Evolutionary conservation across 2,329 filamentous ascomycete species (phyloP).

Genomic region (Trichoderma afroharzianum): DNA sequence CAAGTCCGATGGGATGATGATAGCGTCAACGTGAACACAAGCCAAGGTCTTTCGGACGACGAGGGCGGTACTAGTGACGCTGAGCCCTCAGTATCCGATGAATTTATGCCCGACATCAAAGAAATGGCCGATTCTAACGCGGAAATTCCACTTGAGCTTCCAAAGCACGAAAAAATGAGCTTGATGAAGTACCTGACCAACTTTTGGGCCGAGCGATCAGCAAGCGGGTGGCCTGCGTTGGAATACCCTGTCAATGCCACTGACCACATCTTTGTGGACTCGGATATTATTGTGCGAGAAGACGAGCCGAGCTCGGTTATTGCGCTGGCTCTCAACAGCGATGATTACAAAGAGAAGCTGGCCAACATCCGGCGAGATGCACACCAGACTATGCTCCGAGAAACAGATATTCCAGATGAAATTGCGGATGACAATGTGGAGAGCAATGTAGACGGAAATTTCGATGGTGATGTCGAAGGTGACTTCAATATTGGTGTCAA

Average conservation of each 20-base stretch:
- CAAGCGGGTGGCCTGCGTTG: slow-evolving; percentile 86
- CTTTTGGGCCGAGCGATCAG: slow-evolving; percentile 97
- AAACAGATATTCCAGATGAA: slow-evolving; percentile 28
- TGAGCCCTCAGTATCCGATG: slow-evolving; percentile 66
- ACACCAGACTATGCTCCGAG: slow-evolving; percentile 40
- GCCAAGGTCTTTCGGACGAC: slow-evolving; percentile 62
- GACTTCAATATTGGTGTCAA: slow-evolving; percentile 27
- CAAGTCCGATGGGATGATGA: slow-evolving; percentile 28
- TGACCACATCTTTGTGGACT: slow-evolving; percentile 96
- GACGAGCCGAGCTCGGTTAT: slow-evolving; percentile 97
- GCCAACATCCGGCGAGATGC: slow-evolving; percentile 58
- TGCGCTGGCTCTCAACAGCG: slow-evolving; percentile 83
- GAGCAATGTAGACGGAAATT: slow-evolving; percentile 37
- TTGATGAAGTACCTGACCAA: slow-evolving; percentile 94
- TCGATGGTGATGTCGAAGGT: slow-evolving; percentile 35
- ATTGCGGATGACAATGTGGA: slow-evolving; percentile 35
- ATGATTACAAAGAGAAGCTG: slow-evolving; percentile 82
- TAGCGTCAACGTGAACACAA: slow-evolving; percentile 28
- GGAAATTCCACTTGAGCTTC: slow-evolving; percentile 68
- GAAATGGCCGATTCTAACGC: slow-evolving; percentile 60
- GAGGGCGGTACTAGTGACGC: slow-evolving; percentile 68
- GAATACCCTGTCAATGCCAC: slow-evolving; percentile 86
- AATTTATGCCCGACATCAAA: slow-evolving; percentile 61
- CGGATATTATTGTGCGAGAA: slow-evolving; percentile 93
- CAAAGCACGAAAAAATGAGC: slow-evolving; percentile 89